Base-by-base conservation (phyloP, 257 asterid species). In the Salvia rosmarinus region DNA sequence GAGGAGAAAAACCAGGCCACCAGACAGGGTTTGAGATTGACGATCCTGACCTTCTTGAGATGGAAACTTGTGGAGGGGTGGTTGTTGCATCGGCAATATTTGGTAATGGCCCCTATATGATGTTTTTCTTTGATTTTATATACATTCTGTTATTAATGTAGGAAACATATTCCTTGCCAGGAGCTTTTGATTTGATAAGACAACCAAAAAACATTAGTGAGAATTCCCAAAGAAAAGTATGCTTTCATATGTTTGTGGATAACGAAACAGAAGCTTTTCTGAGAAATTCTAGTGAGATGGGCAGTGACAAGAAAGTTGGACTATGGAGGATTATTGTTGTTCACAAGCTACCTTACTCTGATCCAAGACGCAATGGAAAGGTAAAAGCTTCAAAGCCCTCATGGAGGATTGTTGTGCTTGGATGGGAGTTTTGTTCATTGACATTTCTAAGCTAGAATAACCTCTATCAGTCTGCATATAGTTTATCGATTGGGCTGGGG, bases 321-420 rank as follows among this genome's bases (percentile, higher is more conserved):
- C 49, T 88, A 61, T 92, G 98, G 98, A 87, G 95, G 78, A 81
- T 88, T 50, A 84, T 86, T 58, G 87, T 88, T 37, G 96, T 90
- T 68, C 91, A 40, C 69, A 87, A 90, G 70, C 85, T 90, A 49
- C 98, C 98, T 61, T 92, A 88, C 76, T 75, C 82, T 16, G 98
- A 90, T 71, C 92, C 98, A 43, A 85, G 98, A 68, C 93, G 97
- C 81, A 92, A 88, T 60, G 97, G 98, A 78, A 92, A 92, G 96
- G 98, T 92, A 80, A 86, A 50, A 63, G 28, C 49, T 34, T 54
- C 37, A 6, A 44, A 69, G 44, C 43, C 30, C 51, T 35, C 44
- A 23, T 56, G 21, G 83, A 30, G n/a, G 30, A 17, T 20, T 23
- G 13, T 72, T 76, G 12, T 20, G 43, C 6, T 64, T 56, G 0